Base-by-base conservation (phyloP, 2,329 filamentous ascomycete species). In the Fusarium tuaranense region DNA sequence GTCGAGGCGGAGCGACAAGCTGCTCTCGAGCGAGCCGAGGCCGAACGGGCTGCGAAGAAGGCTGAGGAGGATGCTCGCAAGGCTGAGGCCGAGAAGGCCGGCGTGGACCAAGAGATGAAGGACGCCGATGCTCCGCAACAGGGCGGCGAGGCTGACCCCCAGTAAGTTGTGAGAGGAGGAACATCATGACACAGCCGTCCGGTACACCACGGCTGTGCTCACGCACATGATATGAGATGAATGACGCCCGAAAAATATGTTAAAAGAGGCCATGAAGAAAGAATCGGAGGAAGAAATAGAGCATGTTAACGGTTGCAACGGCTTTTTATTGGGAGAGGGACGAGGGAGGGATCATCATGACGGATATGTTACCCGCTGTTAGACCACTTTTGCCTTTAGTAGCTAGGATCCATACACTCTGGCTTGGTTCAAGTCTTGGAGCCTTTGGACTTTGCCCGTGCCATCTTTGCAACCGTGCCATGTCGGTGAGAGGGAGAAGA, bases 1-100 rank as follows among this genome's bases (percentile, higher is more conserved):
- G 87, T 95, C 74, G 94, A 98, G 85, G 91, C 92, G 71, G 95
- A 98, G 86, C 93, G 95, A 77, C 91, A 94, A 82, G 93, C 92
- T 22, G 84, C 92, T 48, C 91, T 95, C 81, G 94, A 96, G 68
- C 92, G 90, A 85, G 85, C 92, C 63, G 95, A 97, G 69, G 94
- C 94, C 73, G 92, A 94, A 84, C 91, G 91, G 82, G 92, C 93
- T 78, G 92, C 93, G 67, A 94, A 94, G 85, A 93, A 94, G 84
- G 87, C 86, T 68, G 87, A 89, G 79, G 88, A 89, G 81, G 87
- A 89, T 81, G 84, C 87, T 71, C 85, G 86, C 83, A 88, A 89
- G 82, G 86, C 86, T 71, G 86, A 89, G 79, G 83, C 83, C 22
- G 86, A 88, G 72, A 88, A 89, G 82, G 81, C 84, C 25, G 81